Evolutionary conservation across 768 basidiomycete species (phyloP).

Genomic region (Serendipita vermifera): DNA sequence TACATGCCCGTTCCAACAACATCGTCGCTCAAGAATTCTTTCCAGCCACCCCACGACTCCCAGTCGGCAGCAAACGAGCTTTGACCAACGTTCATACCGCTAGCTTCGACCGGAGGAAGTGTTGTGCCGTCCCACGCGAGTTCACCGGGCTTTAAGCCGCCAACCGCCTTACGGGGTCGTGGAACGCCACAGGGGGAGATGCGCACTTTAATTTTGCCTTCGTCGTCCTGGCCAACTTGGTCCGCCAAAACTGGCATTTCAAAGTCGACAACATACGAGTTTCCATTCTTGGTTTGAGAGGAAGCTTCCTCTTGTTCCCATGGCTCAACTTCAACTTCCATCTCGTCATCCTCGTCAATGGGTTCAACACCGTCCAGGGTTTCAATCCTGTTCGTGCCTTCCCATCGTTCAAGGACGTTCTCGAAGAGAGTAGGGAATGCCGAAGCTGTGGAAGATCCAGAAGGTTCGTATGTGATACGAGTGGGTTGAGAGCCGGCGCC

Average conservation of each 20-base stretch:
- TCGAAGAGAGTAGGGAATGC: constrained; percentile 5
- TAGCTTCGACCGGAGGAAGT: constrained; percentile 1
- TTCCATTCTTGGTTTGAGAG: not conserved
- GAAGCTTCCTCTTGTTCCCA: not conserved
- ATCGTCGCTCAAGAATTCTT: constrained; percentile 6
- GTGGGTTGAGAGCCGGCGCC: not conserved
- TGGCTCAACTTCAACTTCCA: constrained; percentile 4
- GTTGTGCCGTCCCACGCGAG: not conserved
- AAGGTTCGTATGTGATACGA: constrained; percentile 1
- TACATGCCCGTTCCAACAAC: not conserved
- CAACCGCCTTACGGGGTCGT: not conserved
- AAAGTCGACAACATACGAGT: constrained; percentile 6
- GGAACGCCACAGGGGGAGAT: constrained; percentile 9
- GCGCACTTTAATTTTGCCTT: constrained; percentile 7
- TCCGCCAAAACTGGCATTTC: constrained; percentile 5
- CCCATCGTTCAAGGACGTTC: constrained; percentile 7
- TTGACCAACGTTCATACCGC: not conserved
- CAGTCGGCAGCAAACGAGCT: constrained; percentile 6
- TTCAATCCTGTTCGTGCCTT: not conserved
- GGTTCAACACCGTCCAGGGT: not conserved
- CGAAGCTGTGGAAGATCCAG: not conserved
- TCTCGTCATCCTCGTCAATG: not conserved
- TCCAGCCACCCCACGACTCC: not conserved
- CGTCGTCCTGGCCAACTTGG: not conserved
- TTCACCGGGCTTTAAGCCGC: not conserved